Evolutionary conservation across 192 early-diverging fungal genomes (phyloP).

Genomic region (Coemansia sp.): DNA sequence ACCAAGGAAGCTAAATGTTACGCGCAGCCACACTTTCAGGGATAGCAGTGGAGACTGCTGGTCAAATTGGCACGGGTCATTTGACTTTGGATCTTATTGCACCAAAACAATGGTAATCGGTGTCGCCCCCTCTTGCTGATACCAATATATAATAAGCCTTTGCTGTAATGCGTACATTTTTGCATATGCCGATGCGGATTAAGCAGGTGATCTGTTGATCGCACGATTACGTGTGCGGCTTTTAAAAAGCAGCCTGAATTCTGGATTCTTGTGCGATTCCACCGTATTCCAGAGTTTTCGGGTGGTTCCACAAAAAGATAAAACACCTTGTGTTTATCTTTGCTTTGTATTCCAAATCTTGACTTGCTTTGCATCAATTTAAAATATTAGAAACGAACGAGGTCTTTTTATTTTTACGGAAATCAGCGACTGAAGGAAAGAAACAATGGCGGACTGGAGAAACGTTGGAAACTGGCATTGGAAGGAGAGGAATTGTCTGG

Average conservation of each 20-base stretch:
- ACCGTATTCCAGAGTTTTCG: too few species aligned
- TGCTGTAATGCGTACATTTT: neutral
- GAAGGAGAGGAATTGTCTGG: constrained; percentile 92
- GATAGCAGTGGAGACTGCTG: too few species aligned
- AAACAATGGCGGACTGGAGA: constrained; percentile 68
- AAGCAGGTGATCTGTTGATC: neutral
- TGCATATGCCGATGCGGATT: neutral
- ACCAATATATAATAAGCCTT: too few species aligned
- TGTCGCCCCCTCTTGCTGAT: too few species aligned
- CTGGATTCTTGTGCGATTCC: neutral
- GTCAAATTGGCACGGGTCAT: too few species aligned
- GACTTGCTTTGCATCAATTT: neutral
- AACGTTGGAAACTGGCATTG: constrained; percentile 74
- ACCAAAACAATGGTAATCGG: too few species aligned
- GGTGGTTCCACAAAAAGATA: too few species aligned
- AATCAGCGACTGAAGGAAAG: neutral
- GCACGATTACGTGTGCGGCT: neutral
- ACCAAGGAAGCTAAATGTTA: too few species aligned
- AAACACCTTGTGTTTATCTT: neutral
- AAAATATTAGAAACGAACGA: neutral
- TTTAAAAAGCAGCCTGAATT: neutral
- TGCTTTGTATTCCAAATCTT: neutral
- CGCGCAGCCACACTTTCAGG: too few species aligned
- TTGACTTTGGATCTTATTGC: too few species aligned
- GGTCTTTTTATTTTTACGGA: neutral